Base-by-base conservation (phyloP, 2,329 filamentous ascomycete species). In the Exophiala spinifera region DNA sequence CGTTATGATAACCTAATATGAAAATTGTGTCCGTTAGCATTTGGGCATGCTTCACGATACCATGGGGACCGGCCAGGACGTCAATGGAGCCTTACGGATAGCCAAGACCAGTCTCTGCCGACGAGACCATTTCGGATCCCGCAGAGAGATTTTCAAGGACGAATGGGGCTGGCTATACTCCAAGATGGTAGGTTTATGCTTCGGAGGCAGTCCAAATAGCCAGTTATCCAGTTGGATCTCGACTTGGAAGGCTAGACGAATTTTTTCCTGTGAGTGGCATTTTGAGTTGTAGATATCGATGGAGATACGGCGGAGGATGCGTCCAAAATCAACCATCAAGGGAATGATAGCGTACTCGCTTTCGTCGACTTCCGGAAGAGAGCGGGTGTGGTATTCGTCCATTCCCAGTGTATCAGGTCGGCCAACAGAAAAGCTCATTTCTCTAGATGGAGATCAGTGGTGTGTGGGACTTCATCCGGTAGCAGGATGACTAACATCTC, bases 311-410 rank as follows among this genome's bases (percentile, higher is more conserved):
- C 71, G 66, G 3, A 71, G 72, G 3, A 74, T 73, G 37, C 67
- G 66, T 1, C 71, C 68, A 28, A 74, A 67, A 19, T 70, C 69
- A 11, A 72, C 67, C 70, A 72, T 73, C 57, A 65, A 68, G 1
- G 69, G 66, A 14, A 74, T 69, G 4, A 74, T 72, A 34, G 67
- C 65, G 44, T 65, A 69, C 55, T 73, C 69, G 0, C 68, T 66
- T 43, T 69, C 64, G 45, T 73, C 66, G 21, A 70, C 57, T 6
- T 64, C 62, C 2, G 70, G 70, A 10, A 71, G 63, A 5, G 62
- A 66, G n/a, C 75, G 70, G 51, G 76, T 77, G 55, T 78, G 76
- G 51, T 76, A 78, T 46, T 74, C 66, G 25, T 78, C 76, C 53
- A 74, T 69, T 15, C 76, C 76, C 1, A 78, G 66, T 2, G 74